A percentile compares a stretch with the other conserved stretches of the same genome.
These are phyloP conservation scores for Paecilomyces niveus DNA, from an alignment of 2,329 filamentous ascomycete genomes.

Conservation along the genomic window DNA sequence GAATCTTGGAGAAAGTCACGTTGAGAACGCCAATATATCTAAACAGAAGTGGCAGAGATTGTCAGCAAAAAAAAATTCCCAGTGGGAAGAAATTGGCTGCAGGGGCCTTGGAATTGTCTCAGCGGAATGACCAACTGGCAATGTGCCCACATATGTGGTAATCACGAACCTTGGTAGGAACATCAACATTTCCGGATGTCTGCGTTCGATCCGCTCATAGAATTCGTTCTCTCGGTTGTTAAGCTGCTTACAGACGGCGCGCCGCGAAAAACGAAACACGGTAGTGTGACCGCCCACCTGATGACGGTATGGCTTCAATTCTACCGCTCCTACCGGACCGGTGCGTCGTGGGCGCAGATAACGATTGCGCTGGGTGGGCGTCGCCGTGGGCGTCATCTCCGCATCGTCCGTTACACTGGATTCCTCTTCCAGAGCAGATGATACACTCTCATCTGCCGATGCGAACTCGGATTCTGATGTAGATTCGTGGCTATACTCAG, in stretches of 20 bases:
- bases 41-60: conserved; percentile 11
- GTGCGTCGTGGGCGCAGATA: conserved; percentile 22
- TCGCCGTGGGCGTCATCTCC: conserved; percentile 42
- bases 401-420: conserved; percentile 50
- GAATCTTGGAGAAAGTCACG: conserved; percentile 83
- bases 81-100: neutral
- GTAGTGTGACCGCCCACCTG: conserved; percentile 97
- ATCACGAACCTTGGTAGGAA: conserved; percentile 75
- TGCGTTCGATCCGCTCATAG: conserved; percentile 89
- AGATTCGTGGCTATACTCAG: conserved; percentile 31
- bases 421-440: conserved; percentile 43
- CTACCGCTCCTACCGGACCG: conserved; percentile 75
- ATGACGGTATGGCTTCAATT: conserved; percentile 93
- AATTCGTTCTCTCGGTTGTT: conserved; percentile 99
- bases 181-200: conserved; percentile 80
- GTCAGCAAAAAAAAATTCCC: neutral
- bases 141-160: neutral
- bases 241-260: conserved; percentile 94
- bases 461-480: conserved; percentile 39
- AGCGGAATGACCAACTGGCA: neutral
- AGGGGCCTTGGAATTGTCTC: neutral
- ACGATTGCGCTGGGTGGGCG: conserved; percentile 27
- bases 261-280: conserved; percentile 87
- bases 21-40: conserved; percentile 97
- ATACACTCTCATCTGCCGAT: conserved; percentile 35